Evolutionary conservation across 2,329 filamentous ascomycete species (phyloP), one percentile per base, ranked within the genome.

Genomic region (Xylariaceae sp.): DNA sequence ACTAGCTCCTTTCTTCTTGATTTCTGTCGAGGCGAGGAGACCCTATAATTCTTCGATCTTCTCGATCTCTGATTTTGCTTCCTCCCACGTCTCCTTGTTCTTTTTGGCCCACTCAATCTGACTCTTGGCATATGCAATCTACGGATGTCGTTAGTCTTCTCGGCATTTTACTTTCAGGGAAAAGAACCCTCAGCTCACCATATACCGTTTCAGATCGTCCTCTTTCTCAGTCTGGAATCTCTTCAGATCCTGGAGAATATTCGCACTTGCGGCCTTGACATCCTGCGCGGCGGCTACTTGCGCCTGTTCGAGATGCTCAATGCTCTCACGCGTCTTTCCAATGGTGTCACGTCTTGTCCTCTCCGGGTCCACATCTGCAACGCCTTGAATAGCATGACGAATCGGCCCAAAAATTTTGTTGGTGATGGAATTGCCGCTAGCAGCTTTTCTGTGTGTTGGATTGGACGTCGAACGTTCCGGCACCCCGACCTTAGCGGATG

Each of bases 181-280:
- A 17, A 44, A 31, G 11, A 3, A 52, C 44, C 32, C 33, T 19
- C 11, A 27, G 71, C 87, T 73, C 74, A 96, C 94, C 94, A 99
- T 99, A 68, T 97, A 97, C 55, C 89, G 83, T 64, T 85, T 86
- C 62, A 99, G 69, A 67, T 99, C 94, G 44, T 92, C 90, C 71
- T 99, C 95, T 70, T 99, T 99, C 71, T 97, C 91, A 51, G 77
- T 77, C 70, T 99, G 95, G 71, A 99, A 99, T 53, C 94, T 78
- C 73, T 90, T 90, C 52, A 99, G 74, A 66, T 99, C 94, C 62
- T 88, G 86, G 60, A 99, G 71, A 5, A 97, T 89, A 45, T 90
- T 95, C 2, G 82, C 76, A 64, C 90, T 96, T 9, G 94, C 94
- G 62, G 97, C 90, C 67, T 88, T 91, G 53, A 97, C 94, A 65